Evolutionary conservation across 1,284 basidiomycete genomes (phyloP).

Genomic region (Pascua sp.): DNA sequence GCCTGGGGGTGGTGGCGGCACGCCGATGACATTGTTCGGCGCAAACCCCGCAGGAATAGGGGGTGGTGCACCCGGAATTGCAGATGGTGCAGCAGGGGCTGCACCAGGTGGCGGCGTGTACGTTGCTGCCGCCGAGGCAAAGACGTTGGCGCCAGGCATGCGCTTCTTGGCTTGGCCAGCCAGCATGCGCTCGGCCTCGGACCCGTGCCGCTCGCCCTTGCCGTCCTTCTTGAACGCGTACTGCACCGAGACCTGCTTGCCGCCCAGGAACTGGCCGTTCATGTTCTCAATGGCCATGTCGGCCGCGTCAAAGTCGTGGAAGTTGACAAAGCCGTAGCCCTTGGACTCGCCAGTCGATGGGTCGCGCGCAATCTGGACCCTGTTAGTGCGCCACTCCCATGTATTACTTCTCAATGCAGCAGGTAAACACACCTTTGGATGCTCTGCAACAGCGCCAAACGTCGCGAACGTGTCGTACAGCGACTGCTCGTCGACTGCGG

Average conservation of each 20-base stretch:
- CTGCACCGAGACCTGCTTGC: constrained; percentile 92
- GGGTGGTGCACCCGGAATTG: constrained; percentile 3
- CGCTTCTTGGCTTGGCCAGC: constrained; percentile 79
- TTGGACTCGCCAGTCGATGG: constrained; percentile 79
- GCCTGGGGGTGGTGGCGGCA: constrained; percentile 16
- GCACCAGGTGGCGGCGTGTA: constrained; percentile 48
- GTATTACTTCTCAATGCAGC: no score
- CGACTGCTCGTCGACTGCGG: constrained; percentile 86
- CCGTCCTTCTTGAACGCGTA: constrained; percentile 99
- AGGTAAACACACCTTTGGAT: constrained; percentile 73
- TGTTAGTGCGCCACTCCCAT: background rate
- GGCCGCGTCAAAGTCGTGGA: constrained; percentile 94
- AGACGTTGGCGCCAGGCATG: constrained; percentile 2
- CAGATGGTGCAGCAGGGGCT: constrained; percentile 15
- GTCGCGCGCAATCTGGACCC: constrained; percentile 78
- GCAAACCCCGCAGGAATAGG: constrained; percentile 52
- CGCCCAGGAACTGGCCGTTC: constrained; percentile 96
- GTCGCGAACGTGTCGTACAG: constrained; percentile 93
- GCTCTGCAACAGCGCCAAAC: constrained; percentile 89
- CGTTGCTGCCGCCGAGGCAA: constrained; percentile 23
- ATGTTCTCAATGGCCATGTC: constrained; percentile 95
- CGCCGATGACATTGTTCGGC: constrained; percentile 16
- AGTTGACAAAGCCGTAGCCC: constrained; percentile 94
- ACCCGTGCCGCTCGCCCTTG: constrained; percentile 95
- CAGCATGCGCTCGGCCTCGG: constrained; percentile 87